Evolutionary conservation across 2,329 filamentous ascomycete species (phyloP), one percentile per base, ranked within the genome.

Genomic region (Epichloe glyceriae): DNA sequence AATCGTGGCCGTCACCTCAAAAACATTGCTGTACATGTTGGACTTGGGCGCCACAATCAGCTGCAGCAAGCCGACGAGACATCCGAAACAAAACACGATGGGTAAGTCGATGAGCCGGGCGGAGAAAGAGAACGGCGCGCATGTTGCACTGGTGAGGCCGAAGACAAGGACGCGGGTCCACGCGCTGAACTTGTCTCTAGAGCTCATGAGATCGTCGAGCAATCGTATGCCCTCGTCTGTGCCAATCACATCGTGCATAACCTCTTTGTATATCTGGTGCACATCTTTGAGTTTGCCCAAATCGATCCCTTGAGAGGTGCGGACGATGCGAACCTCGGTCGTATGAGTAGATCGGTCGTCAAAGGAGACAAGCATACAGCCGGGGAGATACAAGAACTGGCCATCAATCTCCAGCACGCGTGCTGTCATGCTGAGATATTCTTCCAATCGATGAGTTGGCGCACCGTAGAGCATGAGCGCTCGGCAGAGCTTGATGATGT

Each of bases 281-380:
- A 76, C 72, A 51, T 82, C 79, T 54, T 78, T 72, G 17, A 83
- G 70, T 60, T 79, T 81, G 26, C 78, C 79, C 1, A 83, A 69
- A 59, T 83, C 77, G 37, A 83, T 71, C 4, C 76, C 78, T 56
- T 82, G 78, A 1, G 63, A 63, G 0, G 73, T 72, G 12, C 80
- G 73, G 5, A 85, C 80, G 30, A 85, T 77, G 55, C 81, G 78
- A 53, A 85, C 79, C 58, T 84, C 80, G 15, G 79, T 81, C 1
- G 82, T 85, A 55, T 83, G 81, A 0, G 80, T 82, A 0, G 74
- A 69, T 47, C 63, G 67, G 57, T 90, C 86, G 61, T 86, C 88
- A 60, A 95, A 95, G 0, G 88, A 91, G 58, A 95, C 82, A 52
- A 95, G 85, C 89, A 95, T 95, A 60, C 86, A 93, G 5, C 88